These are phyloP conservation scores for Turritis glabra DNA, from an alignment of 345 rosid species.

Conservation along the genomic window DNA sequence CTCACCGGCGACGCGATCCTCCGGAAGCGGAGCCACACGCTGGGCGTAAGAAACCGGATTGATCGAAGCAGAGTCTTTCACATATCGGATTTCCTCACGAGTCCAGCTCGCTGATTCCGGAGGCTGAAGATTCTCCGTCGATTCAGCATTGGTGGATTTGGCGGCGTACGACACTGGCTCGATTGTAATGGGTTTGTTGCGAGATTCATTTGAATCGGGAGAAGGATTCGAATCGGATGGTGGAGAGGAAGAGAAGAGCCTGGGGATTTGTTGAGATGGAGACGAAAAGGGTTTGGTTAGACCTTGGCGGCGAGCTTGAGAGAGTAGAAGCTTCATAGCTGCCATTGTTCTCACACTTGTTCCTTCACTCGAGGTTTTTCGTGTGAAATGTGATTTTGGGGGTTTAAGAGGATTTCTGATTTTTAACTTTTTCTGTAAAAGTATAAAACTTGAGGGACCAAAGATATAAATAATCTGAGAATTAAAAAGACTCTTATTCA, in stretches of 20 bases:
- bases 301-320: conserved; percentile 55
- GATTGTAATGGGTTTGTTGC: conserved; percentile 26
- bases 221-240: conserved; percentile 25
- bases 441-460: conserved; percentile 3
- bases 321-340: conserved; percentile 53
- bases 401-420: conserved; percentile 8
- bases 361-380: conserved; percentile 21
- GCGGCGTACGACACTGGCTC: conserved; percentile 66
- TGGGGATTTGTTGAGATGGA: conserved; percentile 34
- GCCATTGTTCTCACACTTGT: conserved; percentile 43
- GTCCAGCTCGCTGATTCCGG: conserved; percentile 44
- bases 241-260: conserved; percentile 46
- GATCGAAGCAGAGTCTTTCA: conserved; percentile 59
- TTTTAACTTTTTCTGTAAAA: neutral
- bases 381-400: conserved; percentile 22
- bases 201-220: conserved; percentile 18
- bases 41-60: conserved; percentile 68
- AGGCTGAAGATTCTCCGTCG: conserved; percentile 9
- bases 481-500: neutral
- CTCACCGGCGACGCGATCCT: conserved; percentile 47
- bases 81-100: conserved; percentile 74
- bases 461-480: neutral
- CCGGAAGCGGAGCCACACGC: conserved; percentile 89
- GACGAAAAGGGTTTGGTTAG: conserved; percentile 39
- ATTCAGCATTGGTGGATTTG: conserved; percentile 42